Base-by-base conservation (phyloP, 106 monocot genomes). In the Allium sativum region DNA sequence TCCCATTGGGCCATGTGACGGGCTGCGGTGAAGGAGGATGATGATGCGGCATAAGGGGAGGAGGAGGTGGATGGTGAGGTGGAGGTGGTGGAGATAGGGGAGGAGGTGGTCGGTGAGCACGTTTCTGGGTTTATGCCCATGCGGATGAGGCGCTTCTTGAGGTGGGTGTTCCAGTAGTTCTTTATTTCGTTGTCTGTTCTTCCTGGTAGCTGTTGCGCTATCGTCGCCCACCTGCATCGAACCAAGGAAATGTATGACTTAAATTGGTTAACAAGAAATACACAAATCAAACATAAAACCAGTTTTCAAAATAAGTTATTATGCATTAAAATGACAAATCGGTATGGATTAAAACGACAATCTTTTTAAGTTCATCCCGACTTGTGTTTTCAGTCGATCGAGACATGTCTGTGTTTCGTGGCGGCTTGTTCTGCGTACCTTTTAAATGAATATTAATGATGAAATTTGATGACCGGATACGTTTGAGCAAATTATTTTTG, bases 1-100 rank as follows among this genome's bases (percentile, higher is more conserved):
- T 79, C 79, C 79, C 79, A 79, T 52, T 79, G 79, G 0, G 74
- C 74, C 79, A 79, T 79, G 70, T 79, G 79, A 10, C 79, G 69
- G 55, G 87, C 73, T 19, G 78, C 55, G 15, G 80, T 19, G 42
- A 65, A 31, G 21, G 74, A 52, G 45, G 58, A 18, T 22, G 61
- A 40, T 61, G 60, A 21, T 20, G 76, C 21, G 13, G 64, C 10
- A 1, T 66, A 6, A 0, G 53, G 21, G n/a, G 62, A 9, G 11
- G 72, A 44, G 22, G 64, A 40, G 3, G 73, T 9, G 42, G 77
- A 19, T 18, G 73, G 20, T 48, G 85, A 53, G n/a, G 76, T 44
- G 18, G 76, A 9, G 7, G 69, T 45, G 58, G 65, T 14, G 42
- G 69, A 40, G 12, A 57, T 67, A 16, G 42, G 20, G 53, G 73